Percentiles rank a stretch among this genome's conserved stretches.
These are phyloP conservation scores for Suhomyces guaymorum DNA, from an alignment of 1,139 yeast genomes.

Conservation along the genomic window DNA sequence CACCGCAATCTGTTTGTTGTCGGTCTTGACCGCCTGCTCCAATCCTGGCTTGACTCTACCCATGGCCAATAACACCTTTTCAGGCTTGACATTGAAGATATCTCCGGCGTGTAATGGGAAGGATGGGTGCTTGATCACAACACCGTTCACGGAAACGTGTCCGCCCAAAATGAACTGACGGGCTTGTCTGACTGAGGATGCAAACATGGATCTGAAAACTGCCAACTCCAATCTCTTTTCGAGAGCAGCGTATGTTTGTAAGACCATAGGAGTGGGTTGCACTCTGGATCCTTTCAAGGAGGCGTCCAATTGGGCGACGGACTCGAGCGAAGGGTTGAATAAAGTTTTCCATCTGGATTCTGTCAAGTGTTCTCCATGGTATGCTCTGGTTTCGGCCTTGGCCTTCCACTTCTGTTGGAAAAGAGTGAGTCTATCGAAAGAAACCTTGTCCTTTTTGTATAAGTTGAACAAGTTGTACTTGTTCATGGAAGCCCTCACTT, in stretches of 20 bases:
- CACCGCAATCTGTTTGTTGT: slow-evolving; percentile 65
- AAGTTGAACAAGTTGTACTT: slow-evolving; percentile 88
- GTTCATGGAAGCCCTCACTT: slow-evolving; percentile 90
- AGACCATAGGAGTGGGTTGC: slow-evolving; percentile 69
- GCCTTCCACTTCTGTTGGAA: slow-evolving; percentile 93
- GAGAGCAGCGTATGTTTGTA: slow-evolving; percentile 85
- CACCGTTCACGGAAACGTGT: slow-evolving; percentile 83
- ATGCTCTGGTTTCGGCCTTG: slow-evolving; percentile 88
- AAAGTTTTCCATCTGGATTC: slow-evolving; percentile 77
- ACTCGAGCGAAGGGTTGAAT: slow-evolving; percentile 73
- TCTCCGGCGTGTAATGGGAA: slow-evolving; percentile 83
- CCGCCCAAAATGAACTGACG: slow-evolving; percentile 84
- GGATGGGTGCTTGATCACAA: slow-evolving; percentile 73
- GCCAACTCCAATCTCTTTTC: slow-evolving; percentile 92
- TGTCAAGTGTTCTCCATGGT: slow-evolving; percentile 92
- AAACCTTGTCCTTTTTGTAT: slow-evolving; percentile 62
- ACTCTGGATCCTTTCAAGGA: slow-evolving; percentile 62
- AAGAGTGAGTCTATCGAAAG: slow-evolving; percentile 57
- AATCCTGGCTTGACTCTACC: slow-evolving; percentile 82
- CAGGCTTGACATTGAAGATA: slow-evolving; percentile 81
- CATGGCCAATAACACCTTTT: slow-evolving; percentile 78
- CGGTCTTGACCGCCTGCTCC: slow-evolving; percentile 64
- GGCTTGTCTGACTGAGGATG: slow-evolving; percentile 92
- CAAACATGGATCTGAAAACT: slow-evolving; percentile 87
- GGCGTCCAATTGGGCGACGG: slow-evolving; percentile 84